A percentile compares a stretch with the other conserved stretches of the same genome.
phyloP scores from a whole-genome alignment of 495 filamentous ascomycete genomes.

The Penicillium pulvis region DNA sequence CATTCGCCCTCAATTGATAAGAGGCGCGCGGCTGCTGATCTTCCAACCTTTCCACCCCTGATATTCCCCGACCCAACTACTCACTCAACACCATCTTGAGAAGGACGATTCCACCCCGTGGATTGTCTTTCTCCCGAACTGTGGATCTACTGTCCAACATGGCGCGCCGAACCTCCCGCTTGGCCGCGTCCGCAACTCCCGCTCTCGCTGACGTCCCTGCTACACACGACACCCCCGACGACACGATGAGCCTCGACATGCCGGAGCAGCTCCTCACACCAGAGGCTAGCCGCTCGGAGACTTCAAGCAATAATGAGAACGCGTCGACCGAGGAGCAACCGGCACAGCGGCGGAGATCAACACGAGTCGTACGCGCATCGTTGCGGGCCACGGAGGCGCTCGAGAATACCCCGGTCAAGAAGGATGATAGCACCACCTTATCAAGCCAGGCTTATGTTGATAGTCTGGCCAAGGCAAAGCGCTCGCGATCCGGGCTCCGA shows the following conservation, averaged over 20 bases:
- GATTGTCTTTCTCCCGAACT: conserved; percentile 13
- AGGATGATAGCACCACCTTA: conserved; percentile 39
- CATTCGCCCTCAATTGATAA: conserved; percentile 35
- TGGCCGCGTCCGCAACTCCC: conserved; percentile 35
- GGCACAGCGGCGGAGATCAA: conserved; percentile 40
- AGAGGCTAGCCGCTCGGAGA: conserved; percentile 52
- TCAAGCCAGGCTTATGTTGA: conserved; percentile 43
- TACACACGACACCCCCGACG: conserved; percentile 32
- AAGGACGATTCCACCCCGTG: conserved; percentile 18
- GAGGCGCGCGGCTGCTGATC: conserved; percentile 36
- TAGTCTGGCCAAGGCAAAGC: conserved; percentile 34
- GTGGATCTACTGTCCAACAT: conserved; percentile 23
- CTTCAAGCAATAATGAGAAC: conserved; percentile 52
- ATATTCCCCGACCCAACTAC: conserved; percentile 19
- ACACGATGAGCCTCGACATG: conserved; percentile 44
- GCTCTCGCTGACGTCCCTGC: conserved; percentile 37
- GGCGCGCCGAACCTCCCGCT: conserved; percentile 31
- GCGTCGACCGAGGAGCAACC: conserved; percentile 45
- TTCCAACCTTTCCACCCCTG: conserved; percentile 32
- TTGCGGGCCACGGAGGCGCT: conserved; percentile 35
- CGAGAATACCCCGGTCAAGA: conserved; percentile 24
- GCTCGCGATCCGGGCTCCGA: conserved; percentile 38
- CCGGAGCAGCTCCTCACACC: conserved; percentile 50
- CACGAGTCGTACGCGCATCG: conserved; percentile 48
- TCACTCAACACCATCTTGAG: conserved; percentile 18